Evolutionary conservation across 2,329 filamentous ascomycete species (phyloP).

Genomic region (Boeremia lycopersici): DNA sequence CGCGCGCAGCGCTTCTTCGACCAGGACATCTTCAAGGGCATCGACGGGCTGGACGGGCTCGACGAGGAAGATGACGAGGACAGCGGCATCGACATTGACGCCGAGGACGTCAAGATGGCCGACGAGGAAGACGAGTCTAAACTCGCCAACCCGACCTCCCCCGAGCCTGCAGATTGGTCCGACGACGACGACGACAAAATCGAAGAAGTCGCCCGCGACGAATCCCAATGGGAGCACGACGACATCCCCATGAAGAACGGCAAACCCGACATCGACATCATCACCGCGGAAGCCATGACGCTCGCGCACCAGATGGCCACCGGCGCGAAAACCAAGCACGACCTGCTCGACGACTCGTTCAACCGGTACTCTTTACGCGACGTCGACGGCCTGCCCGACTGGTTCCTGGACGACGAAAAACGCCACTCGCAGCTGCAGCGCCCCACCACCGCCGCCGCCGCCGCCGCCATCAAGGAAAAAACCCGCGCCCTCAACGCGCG

Average conservation of each 20-base stretch:
- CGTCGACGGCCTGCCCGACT: conserved; percentile 88
- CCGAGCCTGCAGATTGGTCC: conserved; percentile 36
- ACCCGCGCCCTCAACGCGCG: conserved; percentile 88
- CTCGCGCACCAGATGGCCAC: conserved; percentile 90
- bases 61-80: conserved; percentile 58
- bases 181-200: conserved; percentile 58
- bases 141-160: conserved; percentile 23
- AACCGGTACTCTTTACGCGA: conserved; percentile 93
- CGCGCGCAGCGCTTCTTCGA: conserved; percentile 89
- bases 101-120: conserved; percentile 34
- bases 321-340: conserved; percentile 77
- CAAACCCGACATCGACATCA: conserved; percentile 88
- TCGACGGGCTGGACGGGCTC: conserved; percentile 64
- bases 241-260: conserved; percentile 68
- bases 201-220: conserved; percentile 65
- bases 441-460: conserved; percentile 90
- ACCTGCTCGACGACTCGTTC: conserved; percentile 88
- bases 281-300: conserved; percentile 99
- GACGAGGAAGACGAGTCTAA: conserved; percentile 21
- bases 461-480: conserved; percentile 93
- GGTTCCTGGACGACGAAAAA: conserved; percentile 94
- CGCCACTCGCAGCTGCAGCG: conserved; percentile 83
- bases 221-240: conserved; percentile 70
- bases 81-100: conserved; percentile 49
- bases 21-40: conserved; percentile 90